These are phyloP conservation scores for Trichosanthes cucumerina DNA, from an alignment of 306 rosid species.

Conservation along the genomic window DNA sequence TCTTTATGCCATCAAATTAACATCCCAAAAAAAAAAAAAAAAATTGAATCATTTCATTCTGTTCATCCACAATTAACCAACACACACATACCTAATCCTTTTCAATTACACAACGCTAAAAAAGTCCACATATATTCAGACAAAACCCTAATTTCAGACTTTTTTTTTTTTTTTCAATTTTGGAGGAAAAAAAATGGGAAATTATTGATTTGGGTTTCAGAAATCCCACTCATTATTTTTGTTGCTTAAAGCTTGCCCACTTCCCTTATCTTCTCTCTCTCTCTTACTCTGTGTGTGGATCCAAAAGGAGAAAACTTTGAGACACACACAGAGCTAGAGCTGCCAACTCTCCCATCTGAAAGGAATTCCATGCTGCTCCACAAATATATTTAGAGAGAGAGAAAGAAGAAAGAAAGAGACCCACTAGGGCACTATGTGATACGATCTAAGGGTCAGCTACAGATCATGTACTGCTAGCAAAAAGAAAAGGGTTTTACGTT, in stretches of 20 bases:
- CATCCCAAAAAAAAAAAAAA: conserved; percentile 48
- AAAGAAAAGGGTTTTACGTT: background rate
- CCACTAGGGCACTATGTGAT: conserved; percentile 57
- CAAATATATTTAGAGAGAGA: conserved; percentile 31
- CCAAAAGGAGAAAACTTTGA: conserved; percentile 28
- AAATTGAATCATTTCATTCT: conserved; percentile 65
- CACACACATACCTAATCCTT: conserved; percentile 13
- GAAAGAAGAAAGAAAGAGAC: conserved; percentile 36
- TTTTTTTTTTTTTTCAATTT: background rate
- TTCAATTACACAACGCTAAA: background rate
- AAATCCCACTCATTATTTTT: conserved; percentile 74
- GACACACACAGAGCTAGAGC: conserved; percentile 30
- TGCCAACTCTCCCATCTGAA: conserved; percentile 59
- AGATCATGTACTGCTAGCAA: conserved; percentile 20
- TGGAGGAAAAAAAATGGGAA: background rate
- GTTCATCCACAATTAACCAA: conserved; percentile 41
- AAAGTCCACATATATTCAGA: background rate
- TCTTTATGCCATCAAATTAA: conserved; percentile 55
- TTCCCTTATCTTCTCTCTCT: conserved; percentile 38
- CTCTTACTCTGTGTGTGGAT: conserved; percentile 8
- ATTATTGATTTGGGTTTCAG: background rate
- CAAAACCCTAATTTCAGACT: conserved; percentile 3
- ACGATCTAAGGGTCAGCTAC: conserved; percentile 42
- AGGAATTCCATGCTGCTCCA: conserved; percentile 75
- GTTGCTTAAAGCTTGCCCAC: conserved; percentile 84